Percentiles rank a stretch among this genome's conserved stretches.
Evolutionary conservation across 2,329 filamentous ascomycete genomes (phyloP).

Genomic region (Plenodomus lindquistii): DNA sequence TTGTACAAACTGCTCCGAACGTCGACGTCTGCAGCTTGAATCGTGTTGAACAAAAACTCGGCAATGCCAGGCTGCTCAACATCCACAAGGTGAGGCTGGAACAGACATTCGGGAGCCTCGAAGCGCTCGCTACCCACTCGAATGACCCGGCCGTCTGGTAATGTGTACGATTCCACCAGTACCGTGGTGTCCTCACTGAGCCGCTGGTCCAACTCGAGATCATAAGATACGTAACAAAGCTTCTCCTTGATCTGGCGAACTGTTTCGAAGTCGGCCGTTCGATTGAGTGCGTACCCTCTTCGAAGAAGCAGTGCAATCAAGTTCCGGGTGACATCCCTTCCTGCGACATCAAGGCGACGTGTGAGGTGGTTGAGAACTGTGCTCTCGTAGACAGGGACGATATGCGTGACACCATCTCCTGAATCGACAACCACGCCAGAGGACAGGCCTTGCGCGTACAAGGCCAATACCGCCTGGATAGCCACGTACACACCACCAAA

Average conservation of each 20-base stretch:
- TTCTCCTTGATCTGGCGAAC: slow-evolving; percentile 99
- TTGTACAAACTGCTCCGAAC: slow-evolving; percentile 93
- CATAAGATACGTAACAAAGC: slow-evolving; percentile 98
- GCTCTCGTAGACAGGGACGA: slow-evolving; percentile 97
- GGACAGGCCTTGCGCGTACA: slow-evolving; percentile 88
- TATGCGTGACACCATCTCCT: slow-evolving; percentile 96
- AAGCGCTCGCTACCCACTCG: slow-evolving; percentile 96
- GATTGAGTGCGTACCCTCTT: slow-evolving; percentile 93
- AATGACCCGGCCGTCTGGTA: slow-evolving; percentile 95
- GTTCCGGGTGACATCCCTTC: slow-evolving; percentile 97
- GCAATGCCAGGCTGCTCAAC: slow-evolving; percentile 96
- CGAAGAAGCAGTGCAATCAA: slow-evolving; percentile 92
- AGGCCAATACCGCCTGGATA: slow-evolving; percentile 92
- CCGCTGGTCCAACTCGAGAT: slow-evolving; percentile 92
- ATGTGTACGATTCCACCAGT: slow-evolving; percentile 94
- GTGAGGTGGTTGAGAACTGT: slow-evolving; percentile 98
- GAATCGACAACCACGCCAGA: slow-evolving; percentile 98
- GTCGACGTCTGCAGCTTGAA: slow-evolving; percentile 93
- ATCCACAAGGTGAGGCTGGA: slow-evolving; percentile 97
- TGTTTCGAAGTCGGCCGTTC: slow-evolving; percentile 98
- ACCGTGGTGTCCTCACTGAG: slow-evolving; percentile 97
- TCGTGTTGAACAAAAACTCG: slow-evolving; percentile 98
- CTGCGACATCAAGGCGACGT: slow-evolving; percentile 89
- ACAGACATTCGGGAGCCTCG: slow-evolving; percentile 95
- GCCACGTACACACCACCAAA: slow-evolving; percentile 98